A percentile compares a stretch with the other conserved stretches of the same genome.
These are phyloP conservation scores for Phanerochaete carnosa DNA, from an alignment of 768 basidiomycete genomes.

Conservation along the genomic window DNA sequence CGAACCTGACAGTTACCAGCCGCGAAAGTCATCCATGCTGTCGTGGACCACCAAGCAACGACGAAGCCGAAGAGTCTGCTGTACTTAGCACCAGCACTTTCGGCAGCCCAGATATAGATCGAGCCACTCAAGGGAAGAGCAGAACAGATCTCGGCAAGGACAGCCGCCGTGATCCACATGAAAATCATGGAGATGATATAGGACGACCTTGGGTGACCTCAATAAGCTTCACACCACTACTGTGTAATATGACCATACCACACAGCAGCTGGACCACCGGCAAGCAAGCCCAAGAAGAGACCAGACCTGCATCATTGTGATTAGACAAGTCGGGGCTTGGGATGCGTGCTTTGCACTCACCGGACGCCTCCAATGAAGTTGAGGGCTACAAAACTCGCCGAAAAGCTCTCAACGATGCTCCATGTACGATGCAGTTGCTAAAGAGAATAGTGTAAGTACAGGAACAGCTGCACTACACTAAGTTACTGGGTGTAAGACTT, in stretches of 20 bases:
- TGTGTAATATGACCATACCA: constrained; percentile 45
- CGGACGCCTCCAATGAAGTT: constrained; percentile 89
- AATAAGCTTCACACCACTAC: constrained; percentile 12
- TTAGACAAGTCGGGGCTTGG: not conserved
- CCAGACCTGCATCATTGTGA: constrained; percentile 48
- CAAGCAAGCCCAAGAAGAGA: constrained; percentile 76
- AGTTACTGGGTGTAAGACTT: no score
- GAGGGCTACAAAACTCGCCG: constrained; percentile 83
- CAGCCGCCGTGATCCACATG: constrained; percentile 84
- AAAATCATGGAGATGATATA: constrained; percentile 80
- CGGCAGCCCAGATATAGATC: constrained; percentile 94
- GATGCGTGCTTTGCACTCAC: constrained; percentile 33
- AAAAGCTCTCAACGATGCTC: constrained; percentile 81
- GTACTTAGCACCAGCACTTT: constrained; percentile 85
- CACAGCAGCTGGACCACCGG: constrained; percentile 85
- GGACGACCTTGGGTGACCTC: constrained; percentile 59
- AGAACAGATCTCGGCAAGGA: constrained; percentile 89
- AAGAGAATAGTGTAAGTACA: not conserved
- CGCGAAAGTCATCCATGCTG: constrained; percentile 95
- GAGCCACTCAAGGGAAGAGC: constrained; percentile 85
- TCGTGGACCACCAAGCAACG: constrained; percentile 92
- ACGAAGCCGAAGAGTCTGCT: constrained; percentile 85
- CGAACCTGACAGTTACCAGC: constrained; percentile 85
- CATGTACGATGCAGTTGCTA: constrained; percentile 87
- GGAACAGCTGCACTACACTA: not conserved